Percentiles rank a stretch among this genome's conserved stretches.
phyloP scores from a whole-genome alignment of 73 alveolate genomes.

The Uronychia binucleata region DNA sequence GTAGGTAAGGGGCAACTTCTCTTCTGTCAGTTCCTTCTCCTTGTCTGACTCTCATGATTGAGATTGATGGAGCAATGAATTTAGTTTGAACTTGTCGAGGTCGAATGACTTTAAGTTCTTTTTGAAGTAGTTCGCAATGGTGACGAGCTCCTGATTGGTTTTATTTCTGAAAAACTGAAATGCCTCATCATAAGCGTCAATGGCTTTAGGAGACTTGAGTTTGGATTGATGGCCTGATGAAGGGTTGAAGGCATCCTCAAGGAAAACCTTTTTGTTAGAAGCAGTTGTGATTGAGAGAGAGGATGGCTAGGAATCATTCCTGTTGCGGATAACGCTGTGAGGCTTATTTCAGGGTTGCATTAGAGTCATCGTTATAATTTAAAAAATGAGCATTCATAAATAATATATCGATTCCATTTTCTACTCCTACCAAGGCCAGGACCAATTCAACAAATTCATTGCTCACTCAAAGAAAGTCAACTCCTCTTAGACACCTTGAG shows the following conservation, averaged over 20 bases:
- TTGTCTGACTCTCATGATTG: no score
- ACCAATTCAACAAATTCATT: no score
- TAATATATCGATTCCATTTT: no score
- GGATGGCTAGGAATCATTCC: neutral
- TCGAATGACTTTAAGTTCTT: neutral
- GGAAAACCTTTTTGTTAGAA: neutral
- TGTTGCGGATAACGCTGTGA: no score
- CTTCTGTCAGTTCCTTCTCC: neutral
- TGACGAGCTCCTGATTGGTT: neutral
- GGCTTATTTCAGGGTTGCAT: no score
- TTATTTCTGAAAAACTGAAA: neutral
- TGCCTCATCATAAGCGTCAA: neutral
- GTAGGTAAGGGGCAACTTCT: neutral
- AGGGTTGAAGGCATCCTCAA: neutral
- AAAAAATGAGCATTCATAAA: no score
- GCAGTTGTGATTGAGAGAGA: neutral
- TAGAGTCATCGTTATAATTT: no score
- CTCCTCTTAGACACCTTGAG: no score
- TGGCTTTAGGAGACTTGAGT: neutral
- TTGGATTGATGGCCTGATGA: neutral
- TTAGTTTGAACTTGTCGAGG: neutral
- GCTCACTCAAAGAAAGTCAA: no score
- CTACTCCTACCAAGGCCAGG: no score
- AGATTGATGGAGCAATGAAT: neutral
- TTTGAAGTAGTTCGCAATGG: neutral